These are phyloP conservation scores for Raddia guianensis DNA, from an alignment of 176 grass and related monocot genomes.

Conservation along the genomic window DNA sequence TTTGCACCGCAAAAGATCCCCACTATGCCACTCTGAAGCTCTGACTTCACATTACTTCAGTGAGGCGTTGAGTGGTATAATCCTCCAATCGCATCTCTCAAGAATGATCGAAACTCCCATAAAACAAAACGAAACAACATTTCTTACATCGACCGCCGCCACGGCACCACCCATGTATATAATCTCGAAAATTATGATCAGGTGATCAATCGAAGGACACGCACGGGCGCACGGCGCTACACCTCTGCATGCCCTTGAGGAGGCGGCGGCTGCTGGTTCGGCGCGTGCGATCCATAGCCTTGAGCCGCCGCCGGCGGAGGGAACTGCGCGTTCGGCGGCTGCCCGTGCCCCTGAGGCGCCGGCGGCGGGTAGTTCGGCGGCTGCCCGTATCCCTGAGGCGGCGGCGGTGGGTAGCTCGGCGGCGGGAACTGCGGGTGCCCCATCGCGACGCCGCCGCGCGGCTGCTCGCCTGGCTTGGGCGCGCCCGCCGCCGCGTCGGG, in stretches of 20 bases:
- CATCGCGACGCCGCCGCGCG: neutral
- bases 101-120: too few relatives aligned
- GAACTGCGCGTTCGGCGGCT: neutral
- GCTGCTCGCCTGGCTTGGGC: conserved; percentile 9
- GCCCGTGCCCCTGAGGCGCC: neutral
- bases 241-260: neutral
- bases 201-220: neutral
- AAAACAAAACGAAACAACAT: too few relatives aligned
- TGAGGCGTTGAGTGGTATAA: too few relatives aligned
- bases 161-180: neutral
- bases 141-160: too few relatives aligned
- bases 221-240: neutral
- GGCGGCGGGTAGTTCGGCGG: neutral
- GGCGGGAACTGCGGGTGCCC: conserved; percentile 20
- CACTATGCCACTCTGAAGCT: too few relatives aligned
- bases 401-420: neutral
- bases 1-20: too few relatives aligned
- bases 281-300: neutral
- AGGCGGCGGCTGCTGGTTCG: neutral
- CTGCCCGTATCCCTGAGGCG: conserved; percentile 1
- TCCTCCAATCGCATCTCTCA: too few relatives aligned
- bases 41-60: neutral
- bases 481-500: neutral
- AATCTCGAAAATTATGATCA: neutral
- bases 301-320: neutral